phyloP scores from a whole-genome alignment of 2,329 filamentous ascomycete species.

The Stylonectria norvegica region DNA sequence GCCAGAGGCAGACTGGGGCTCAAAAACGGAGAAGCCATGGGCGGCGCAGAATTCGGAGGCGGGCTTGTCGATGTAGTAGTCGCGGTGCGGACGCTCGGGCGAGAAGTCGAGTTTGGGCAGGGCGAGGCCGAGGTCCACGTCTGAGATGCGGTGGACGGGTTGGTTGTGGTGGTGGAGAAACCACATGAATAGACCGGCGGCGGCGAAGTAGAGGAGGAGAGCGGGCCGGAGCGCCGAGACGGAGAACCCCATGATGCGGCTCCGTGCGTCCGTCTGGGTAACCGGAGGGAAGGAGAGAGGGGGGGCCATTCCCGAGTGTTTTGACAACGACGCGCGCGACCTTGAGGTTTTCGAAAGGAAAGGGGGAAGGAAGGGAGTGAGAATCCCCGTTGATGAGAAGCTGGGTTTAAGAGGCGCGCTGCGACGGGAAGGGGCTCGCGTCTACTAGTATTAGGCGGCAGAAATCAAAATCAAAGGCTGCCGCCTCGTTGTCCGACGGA shows the following conservation, averaged over 20 bases:
- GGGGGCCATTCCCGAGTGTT: too few relatives aligned
- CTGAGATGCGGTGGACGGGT: slow-evolving; percentile 17
- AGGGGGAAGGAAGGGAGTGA: neutral
- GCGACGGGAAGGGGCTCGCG: too few relatives aligned
- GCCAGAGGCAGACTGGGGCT: slow-evolving; percentile 18
- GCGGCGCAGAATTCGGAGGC: slow-evolving; percentile 30
- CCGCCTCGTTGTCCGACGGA: too few relatives aligned
- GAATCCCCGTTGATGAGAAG: too few relatives aligned
- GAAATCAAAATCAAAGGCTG: too few relatives aligned
- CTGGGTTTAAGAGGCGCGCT: too few relatives aligned
- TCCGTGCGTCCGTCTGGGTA: too few relatives aligned
- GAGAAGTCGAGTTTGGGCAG: slow-evolving; percentile 28
- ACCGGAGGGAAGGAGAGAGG: neutral
- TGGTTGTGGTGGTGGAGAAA: slow-evolving; percentile 16
- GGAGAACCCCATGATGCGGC: slow-evolving; percentile 6
- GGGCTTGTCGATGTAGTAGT: slow-evolving; percentile 29
- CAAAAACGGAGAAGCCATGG: slow-evolving; percentile 32
- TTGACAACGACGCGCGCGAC: slow-evolving; percentile 1
- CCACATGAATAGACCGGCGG: slow-evolving; percentile 11
- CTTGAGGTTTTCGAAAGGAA: neutral
- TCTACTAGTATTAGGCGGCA: too few relatives aligned
- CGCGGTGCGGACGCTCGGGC: slow-evolving; percentile 10
- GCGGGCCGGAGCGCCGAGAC: slow-evolving; percentile 4
- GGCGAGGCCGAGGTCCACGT: slow-evolving; percentile 20
- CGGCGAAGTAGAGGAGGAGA: slow-evolving; percentile 2